Base-by-base conservation (phyloP, 805 yeast genomes). In the Grigorovia humatica region DNA sequence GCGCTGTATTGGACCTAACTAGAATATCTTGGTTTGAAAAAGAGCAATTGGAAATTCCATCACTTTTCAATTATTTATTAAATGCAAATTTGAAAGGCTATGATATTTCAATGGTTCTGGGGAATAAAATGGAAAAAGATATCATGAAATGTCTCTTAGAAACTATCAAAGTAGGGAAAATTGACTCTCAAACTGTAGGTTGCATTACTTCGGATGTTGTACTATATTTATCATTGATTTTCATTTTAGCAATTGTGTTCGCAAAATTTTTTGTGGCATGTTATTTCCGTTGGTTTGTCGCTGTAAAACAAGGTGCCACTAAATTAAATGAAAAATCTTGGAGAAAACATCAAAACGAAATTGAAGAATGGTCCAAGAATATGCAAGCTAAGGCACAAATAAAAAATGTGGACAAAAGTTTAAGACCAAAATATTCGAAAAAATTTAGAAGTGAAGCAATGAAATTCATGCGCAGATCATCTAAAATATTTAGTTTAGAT, bases 161-260 rank as follows among this genome's bases (percentile, higher is more conserved):
- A 67, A 85, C 88, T 50, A 74, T 86, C 49, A 88, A 85, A 68
- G 95, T 91, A 15, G 99, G 99, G 20, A 82, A 80, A 48, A 79
- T 93, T 44, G 98, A 93, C 64, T 80, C 90, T 1, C 87, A 86
- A 42, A 82, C 96, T 7, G 81, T 93, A 61, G 99, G 99, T 6
- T 93, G 99, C 70, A 82, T 93, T 62, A 95, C 96, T 0, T 88
- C 97, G 0, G 72, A 81, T 51, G 81, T 90, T 43, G 96, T 93
- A 1, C 76, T 93, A 54, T 80, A 81, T 59, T 77, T 85, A 7
- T 86, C 97, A 1, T 75, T 93, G 61, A 83, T 85, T 9, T 88
- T 93, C 64, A 90, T 93, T 60, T 73, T 93, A 52, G 77, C 95
- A 1, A 79, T 93, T 50, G 95, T 89, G 23, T 62, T 82, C 49